Percentiles rank a stretch among this genome's conserved stretches.
phyloP scores from a whole-genome alignment of 768 basidiomycete species.

The Russula foetens region DNA sequence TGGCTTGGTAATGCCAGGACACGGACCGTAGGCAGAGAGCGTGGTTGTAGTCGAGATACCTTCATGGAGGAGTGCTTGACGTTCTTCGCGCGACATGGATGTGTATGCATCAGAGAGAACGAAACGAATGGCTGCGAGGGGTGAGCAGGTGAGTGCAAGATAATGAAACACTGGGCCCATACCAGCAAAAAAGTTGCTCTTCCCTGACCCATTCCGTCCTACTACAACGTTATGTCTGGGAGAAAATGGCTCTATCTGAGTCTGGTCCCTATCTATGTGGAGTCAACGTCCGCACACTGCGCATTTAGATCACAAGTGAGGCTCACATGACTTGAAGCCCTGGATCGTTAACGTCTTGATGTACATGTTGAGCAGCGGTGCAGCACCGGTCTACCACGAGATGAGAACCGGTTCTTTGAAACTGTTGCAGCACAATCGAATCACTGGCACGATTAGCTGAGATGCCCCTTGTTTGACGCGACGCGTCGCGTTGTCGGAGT shows the following conservation, averaged over 20 bases:
- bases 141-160: not conserved
- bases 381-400: not conserved
- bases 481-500: too few species aligned
- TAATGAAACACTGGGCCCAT: slow-evolving; percentile 22
- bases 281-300: not conserved
- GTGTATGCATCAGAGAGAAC: slow-evolving; percentile 97
- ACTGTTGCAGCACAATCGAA: too few species aligned
- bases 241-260: slow-evolving; percentile 90
- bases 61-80: slow-evolving; percentile 89
- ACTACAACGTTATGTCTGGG: slow-evolving; percentile 94
- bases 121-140: slow-evolving; percentile 77
- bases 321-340: slow-evolving; percentile 95
- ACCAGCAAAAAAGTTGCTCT: slow-evolving; percentile 98
- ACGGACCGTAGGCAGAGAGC: slow-evolving; percentile 80
- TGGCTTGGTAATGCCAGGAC: not conserved
- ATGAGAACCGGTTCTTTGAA: too few species aligned
- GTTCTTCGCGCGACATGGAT: slow-evolving; percentile 88
- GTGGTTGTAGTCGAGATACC: slow-evolving; percentile 84
- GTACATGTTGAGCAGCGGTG: slow-evolving; percentile 40
- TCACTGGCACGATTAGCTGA: too few species aligned
- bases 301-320: slow-evolving; percentile 6
- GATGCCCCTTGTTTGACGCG: too few species aligned
- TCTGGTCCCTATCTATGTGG: slow-evolving; percentile 72
- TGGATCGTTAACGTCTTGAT: slow-evolving; percentile 88
- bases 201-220: slow-evolving; percentile 94